Percentiles rank a stretch among this genome's conserved stretches.
Evolutionary conservation across 2,329 filamentous ascomycete species (phyloP).

Genomic region (Aspergillus cejpii): DNA sequence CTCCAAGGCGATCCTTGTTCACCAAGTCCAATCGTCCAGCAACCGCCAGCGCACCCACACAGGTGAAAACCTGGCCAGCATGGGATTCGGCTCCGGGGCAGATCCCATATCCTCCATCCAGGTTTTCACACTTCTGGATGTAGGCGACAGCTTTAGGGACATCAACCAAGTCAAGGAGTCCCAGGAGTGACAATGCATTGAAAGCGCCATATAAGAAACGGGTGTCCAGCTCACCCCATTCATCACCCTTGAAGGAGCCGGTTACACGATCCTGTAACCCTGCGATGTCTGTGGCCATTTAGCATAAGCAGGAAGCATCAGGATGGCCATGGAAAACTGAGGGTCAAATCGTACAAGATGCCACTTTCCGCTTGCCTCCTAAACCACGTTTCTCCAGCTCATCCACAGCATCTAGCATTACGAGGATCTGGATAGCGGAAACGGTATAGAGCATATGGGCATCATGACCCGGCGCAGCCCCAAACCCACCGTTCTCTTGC

Average conservation of each 20-base stretch:
- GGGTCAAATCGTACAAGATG: slow-evolving; percentile 65
- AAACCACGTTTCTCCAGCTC: slow-evolving; percentile 67
- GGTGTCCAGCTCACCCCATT: slow-evolving; percentile 95
- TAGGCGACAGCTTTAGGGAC: slow-evolving; percentile 73
- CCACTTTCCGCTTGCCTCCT: slow-evolving; percentile 64
- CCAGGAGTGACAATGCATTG: slow-evolving; percentile 79
- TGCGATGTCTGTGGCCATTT: slow-evolving; percentile 59
- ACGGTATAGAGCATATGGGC: slow-evolving; percentile 94
- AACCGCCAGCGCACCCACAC: slow-evolving; percentile 78
- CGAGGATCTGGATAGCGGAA: slow-evolving; percentile 88
- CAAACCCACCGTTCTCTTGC: slow-evolving; percentile 82
- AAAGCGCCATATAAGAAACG: slow-evolving; percentile 87
- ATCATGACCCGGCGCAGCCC: slow-evolving; percentile 88
- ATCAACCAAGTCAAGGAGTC: slow-evolving; percentile 65
- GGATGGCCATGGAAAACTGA: slow-evolving; percentile 12
- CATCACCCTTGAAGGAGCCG: slow-evolving; percentile 86
- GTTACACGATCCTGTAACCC: slow-evolving; percentile 70
- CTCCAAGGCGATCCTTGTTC: slow-evolving; percentile 71
- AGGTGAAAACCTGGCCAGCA: slow-evolving; percentile 92
- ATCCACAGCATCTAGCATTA: slow-evolving; percentile 74
- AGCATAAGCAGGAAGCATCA: slow-evolving; percentile 11
- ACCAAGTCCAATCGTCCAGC: slow-evolving; percentile 74
- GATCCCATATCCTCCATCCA: slow-evolving; percentile 89
- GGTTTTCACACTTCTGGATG: slow-evolving; percentile 77
- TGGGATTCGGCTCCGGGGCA: slow-evolving; percentile 89